These are phyloP conservation scores for Fusarium avenaceum DNA, from an alignment of 2,329 filamentous ascomycete species.

Conservation along the genomic window DNA sequence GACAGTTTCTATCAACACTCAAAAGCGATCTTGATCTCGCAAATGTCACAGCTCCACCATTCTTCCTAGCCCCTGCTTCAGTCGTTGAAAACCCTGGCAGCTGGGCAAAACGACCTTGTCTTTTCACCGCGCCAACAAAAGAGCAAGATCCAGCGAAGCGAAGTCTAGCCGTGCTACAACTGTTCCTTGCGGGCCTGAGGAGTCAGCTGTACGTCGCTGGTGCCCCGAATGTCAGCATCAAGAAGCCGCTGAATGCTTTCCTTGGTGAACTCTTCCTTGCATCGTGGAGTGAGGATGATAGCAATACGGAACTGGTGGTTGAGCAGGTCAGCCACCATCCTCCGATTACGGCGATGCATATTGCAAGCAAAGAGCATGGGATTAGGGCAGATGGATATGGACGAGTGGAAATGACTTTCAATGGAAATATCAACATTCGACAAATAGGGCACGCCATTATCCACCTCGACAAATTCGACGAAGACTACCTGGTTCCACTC, in stretches of 20 bases:
- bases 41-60: constrained; percentile 65
- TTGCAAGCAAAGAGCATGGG: constrained; percentile 58
- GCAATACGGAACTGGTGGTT: constrained; percentile 51
- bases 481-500: constrained; percentile 64
- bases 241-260: constrained; percentile 68
- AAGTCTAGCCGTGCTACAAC: constrained; percentile 61
- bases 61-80: constrained; percentile 62
- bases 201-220: constrained; percentile 64
- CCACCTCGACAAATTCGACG: constrained; percentile 63
- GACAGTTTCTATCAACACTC: constrained; percentile 46
- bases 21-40: constrained; percentile 62
- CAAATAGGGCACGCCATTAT: constrained; percentile 65
- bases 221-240: constrained; percentile 62
- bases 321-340: constrained; percentile 69
- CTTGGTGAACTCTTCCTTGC: constrained; percentile 65
- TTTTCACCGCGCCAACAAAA: constrained; percentile 63
- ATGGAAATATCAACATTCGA: constrained; percentile 62
- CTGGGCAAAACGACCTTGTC: constrained; percentile 63
- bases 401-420: constrained; percentile 66
- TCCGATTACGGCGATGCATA: constrained; percentile 66
- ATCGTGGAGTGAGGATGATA: constrained; percentile 52
- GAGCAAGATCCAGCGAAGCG: constrained; percentile 60
- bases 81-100: constrained; percentile 66
- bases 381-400: constrained; percentile 65
- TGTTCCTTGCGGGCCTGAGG: constrained; percentile 62